Conservation (phyloP, 1,139 yeast genomes). For the Kazachstania sp. region DNA sequence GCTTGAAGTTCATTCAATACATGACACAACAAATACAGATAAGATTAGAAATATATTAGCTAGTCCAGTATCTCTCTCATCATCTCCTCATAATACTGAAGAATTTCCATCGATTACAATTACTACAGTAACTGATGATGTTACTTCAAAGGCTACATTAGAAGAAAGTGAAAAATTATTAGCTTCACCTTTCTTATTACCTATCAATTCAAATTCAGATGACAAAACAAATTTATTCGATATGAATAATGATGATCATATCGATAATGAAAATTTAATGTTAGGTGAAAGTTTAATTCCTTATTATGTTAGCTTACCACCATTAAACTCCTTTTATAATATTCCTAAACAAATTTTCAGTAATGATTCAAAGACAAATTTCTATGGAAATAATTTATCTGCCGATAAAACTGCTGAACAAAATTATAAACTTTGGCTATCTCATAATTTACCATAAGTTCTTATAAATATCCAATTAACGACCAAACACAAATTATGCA, state of each 20-base stretch:
- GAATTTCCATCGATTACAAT: conserved; percentile 1
- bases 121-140: conserved; percentile 2
- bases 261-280: not conserved
- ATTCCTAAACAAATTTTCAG: conserved; percentile 2
- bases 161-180: conserved; percentile 2
- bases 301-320: not conserved
- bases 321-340: not conserved
- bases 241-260: not conserved
- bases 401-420: conserved; percentile 24
- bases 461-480: not conserved
- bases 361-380: not conserved
- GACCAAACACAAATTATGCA: not conserved
- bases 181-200: conserved; percentile 6
- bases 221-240: not conserved
- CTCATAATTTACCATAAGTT: conserved; percentile 10
- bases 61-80: not conserved
- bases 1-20: not conserved
- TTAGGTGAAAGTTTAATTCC: not conserved
- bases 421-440: conserved; percentile 26
- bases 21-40: not conserved
- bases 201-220: not conserved
- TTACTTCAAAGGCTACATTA: conserved; percentile 3
- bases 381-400: not conserved
- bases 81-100: not conserved
- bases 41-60: not conserved